Percentiles rank a stretch among this genome's conserved stretches.
Evolutionary conservation across 176 grass and related monocot species (phyloP).

Genomic region (Luzula sylvatica): DNA sequence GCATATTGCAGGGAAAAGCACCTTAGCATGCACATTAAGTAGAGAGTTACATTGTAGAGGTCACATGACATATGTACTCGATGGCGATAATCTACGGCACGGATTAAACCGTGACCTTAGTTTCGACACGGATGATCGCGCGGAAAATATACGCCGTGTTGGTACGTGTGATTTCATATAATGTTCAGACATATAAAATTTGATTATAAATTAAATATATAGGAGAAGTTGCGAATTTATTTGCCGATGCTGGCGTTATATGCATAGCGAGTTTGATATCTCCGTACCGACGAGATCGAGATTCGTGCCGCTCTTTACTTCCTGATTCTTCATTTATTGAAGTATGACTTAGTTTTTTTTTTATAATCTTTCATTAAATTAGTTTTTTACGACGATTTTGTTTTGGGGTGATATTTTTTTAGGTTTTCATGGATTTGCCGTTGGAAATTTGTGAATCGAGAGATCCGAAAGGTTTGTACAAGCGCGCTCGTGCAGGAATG

Average conservation of each 20-base stretch:
- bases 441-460: slow-evolving; percentile 86
- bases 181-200: neutral
- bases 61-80: slow-evolving; percentile 58
- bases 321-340: slow-evolving; percentile 82
- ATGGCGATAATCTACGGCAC: slow-evolving; percentile 88
- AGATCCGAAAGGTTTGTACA: slow-evolving; percentile 97
- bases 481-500: slow-evolving; percentile 87
- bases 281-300: slow-evolving; percentile 78
- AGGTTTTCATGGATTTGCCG: slow-evolving; percentile 91
- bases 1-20: slow-evolving; percentile 72
- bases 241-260: slow-evolving; percentile 74
- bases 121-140: slow-evolving; percentile 75
- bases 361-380: neutral
- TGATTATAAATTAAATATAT: neutral
- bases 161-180: slow-evolving; percentile 37
- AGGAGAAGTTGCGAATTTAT: slow-evolving; percentile 96
- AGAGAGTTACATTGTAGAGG: slow-evolving; percentile 59
- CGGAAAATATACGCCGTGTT: slow-evolving; percentile 78
- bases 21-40: slow-evolving; percentile 73
- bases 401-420: slow-evolving; percentile 6
- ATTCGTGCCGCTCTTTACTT: slow-evolving; percentile 68
- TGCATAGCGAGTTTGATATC: slow-evolving; percentile 66
- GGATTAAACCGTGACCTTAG: slow-evolving; percentile 68
- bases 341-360: slow-evolving; percentile 27
- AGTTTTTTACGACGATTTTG: neutral